phyloP scores from a whole-genome alignment of 495 filamentous ascomycete genomes.

The Thermothielavioides terrestris region DNA sequence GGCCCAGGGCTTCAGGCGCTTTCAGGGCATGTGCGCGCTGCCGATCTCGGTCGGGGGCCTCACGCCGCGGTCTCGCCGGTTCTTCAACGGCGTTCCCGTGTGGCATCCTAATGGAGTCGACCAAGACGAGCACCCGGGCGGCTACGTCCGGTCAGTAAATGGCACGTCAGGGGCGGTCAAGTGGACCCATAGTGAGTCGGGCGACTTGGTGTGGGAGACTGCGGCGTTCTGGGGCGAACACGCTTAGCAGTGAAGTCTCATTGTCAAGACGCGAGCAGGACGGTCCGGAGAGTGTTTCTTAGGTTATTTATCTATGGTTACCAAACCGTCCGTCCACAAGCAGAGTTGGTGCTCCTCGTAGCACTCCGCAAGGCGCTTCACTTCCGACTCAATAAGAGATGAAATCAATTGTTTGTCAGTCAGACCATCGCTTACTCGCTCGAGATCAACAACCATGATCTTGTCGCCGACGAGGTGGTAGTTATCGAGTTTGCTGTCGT shows the following conservation, averaged over 20 bases:
- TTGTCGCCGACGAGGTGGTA: too few relatives aligned
- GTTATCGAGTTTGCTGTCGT: too few relatives aligned
- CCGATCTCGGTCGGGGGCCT: not conserved
- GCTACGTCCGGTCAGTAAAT: not conserved
- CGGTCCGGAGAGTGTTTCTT: too few relatives aligned
- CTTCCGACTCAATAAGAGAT: too few relatives aligned
- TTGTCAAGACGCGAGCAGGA: too few relatives aligned
- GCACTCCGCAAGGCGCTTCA: too few relatives aligned
- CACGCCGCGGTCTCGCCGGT: not conserved
- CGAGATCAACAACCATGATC: too few relatives aligned
- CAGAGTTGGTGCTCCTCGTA: too few relatives aligned
- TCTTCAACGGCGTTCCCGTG: not conserved
- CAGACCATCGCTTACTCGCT: too few relatives aligned
- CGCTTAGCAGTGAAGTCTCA: not conserved
- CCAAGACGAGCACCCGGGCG: not conserved
- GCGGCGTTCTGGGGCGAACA: not conserved
- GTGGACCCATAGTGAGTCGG: not conserved
- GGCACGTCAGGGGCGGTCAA: not conserved
- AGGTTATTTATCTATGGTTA: too few relatives aligned
- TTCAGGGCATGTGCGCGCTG: not conserved
- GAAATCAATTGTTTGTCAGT: too few relatives aligned
- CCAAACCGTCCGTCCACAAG: too few relatives aligned
- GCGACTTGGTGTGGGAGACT: not conserved
- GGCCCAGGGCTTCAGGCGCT: conserved; percentile 1
- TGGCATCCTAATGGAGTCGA: not conserved